Evolutionary conservation across 352 stramenopile genomes (phyloP).

Genomic region (Pythium pyrilobum): DNA sequence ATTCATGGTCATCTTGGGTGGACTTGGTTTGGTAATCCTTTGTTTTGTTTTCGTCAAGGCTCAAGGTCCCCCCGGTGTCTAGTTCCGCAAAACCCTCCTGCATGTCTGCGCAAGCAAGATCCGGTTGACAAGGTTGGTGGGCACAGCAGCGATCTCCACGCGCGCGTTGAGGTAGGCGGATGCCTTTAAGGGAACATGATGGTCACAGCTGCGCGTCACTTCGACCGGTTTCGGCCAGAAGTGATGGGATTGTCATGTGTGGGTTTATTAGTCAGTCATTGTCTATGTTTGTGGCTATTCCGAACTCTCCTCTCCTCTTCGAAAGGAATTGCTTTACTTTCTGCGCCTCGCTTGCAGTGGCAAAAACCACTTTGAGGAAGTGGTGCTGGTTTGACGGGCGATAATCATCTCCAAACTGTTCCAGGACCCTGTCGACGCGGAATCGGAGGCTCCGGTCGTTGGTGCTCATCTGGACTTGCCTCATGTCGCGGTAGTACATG

Average conservation of each 20-base stretch:
- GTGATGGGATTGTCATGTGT: too few species aligned
- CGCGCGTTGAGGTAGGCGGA: conserved; percentile 6
- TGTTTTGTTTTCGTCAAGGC: conserved; percentile 35
- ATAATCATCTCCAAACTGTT: conserved; percentile 67
- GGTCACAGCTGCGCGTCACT: conserved; percentile 1
- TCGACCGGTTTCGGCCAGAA: too few species aligned
- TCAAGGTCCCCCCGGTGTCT: conserved; percentile 60
- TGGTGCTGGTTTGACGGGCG: conserved; percentile 52
- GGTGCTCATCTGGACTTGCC: conserved; percentile 32
- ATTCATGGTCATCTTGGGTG: conserved; percentile 24
- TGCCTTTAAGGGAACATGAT: conserved; percentile 14
- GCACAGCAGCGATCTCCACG: too few species aligned
- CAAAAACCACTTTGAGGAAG: conserved; percentile 47
- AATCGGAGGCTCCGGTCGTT: conserved; percentile 46
- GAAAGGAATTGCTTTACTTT: conserved; percentile 40
- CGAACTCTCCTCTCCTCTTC: conserved; percentile 1
- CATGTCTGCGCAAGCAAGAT: too few species aligned
- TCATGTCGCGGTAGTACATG: conserved; percentile 76
- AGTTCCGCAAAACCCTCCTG: neutral
- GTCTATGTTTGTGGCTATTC: neutral
- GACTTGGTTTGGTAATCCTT: conserved; percentile 26
- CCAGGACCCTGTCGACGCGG: conserved; percentile 29
- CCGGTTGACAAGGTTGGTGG: neutral
- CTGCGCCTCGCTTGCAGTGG: conserved; percentile 32
- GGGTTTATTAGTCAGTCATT: neutral